Conservation (phyloP, 305 asterid genomes). For the Striga hermonthica region DNA sequence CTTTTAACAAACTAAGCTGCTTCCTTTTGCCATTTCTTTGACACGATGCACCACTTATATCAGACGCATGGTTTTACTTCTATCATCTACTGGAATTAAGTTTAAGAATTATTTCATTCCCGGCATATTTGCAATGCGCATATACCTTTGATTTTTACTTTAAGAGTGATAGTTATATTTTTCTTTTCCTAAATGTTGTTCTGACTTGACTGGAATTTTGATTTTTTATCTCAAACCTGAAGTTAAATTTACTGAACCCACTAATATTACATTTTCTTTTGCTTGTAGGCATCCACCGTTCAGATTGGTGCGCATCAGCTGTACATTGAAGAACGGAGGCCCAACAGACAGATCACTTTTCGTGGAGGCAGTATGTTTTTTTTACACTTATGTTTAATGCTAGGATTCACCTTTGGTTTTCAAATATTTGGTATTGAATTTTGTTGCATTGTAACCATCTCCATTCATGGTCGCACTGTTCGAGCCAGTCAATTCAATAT, state of each 20-base stretch:
- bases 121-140: background rate
- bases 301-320: slow-evolving; percentile 59
- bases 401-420: background rate
- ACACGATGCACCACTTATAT: too few relatives aligned
- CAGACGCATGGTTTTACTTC: too few relatives aligned
- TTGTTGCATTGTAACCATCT: background rate
- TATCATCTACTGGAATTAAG: too few relatives aligned
- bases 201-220: background rate
- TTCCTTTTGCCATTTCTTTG: too few relatives aligned
- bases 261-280: slow-evolving; percentile 17
- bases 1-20: too few relatives aligned
- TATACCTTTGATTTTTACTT: background rate
- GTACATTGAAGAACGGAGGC: slow-evolving; percentile 71
- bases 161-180: too few relatives aligned
- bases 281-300: slow-evolving; percentile 65
- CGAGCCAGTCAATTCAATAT: background rate
- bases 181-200: background rate
- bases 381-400: background rate
- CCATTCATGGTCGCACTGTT: background rate
- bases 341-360: slow-evolving; percentile 48
- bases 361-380: slow-evolving; percentile 65
- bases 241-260: background rate
- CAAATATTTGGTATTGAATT: background rate
- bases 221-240: background rate
- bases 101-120: background rate